A percentile compares a stretch with the other conserved stretches of the same genome.
Evolutionary conservation across 768 basidiomycete species (phyloP).

Genomic region (Ephemerocybe angulata): DNA sequence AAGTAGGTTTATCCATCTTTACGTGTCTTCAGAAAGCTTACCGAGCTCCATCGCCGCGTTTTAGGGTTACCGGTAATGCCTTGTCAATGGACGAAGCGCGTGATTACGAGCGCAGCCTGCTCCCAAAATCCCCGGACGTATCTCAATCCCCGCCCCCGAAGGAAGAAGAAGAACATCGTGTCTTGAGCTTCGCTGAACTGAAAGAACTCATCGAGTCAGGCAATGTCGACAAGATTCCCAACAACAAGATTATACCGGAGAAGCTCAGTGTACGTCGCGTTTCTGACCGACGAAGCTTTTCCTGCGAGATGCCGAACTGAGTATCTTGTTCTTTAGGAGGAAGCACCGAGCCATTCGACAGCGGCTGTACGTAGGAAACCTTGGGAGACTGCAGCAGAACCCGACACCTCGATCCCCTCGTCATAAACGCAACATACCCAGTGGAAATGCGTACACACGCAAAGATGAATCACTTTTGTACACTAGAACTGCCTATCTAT

Average conservation of each 20-base stretch:
- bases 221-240: conserved; percentile 68
- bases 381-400: conserved; percentile 62
- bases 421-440: too few species aligned
- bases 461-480: too few species aligned
- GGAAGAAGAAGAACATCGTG: conserved; percentile 31
- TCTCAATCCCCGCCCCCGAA: conserved; percentile 1
- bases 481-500: too few species aligned
- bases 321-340: conserved; percentile 35
- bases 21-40: neutral
- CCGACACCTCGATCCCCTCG: too few species aligned
- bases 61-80: conserved; percentile 38
- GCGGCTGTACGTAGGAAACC: conserved; percentile 56
- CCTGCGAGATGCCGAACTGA: neutral
- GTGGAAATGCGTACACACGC: too few species aligned
- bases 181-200: conserved; percentile 64
- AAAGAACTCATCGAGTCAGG: conserved; percentile 70
- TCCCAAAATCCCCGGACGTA: neutral
- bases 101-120: conserved; percentile 27
- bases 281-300: conserved; percentile 5
- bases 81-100: conserved; percentile 41
- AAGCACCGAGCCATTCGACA: conserved; percentile 53
- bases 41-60: neutral
- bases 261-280: conserved; percentile 52
- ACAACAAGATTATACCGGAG: conserved; percentile 72
- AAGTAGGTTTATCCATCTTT: conserved; percentile 33